phyloP scores from a whole-genome alignment of 345 rosid species.

The Orychophragmus violaceus region DNA sequence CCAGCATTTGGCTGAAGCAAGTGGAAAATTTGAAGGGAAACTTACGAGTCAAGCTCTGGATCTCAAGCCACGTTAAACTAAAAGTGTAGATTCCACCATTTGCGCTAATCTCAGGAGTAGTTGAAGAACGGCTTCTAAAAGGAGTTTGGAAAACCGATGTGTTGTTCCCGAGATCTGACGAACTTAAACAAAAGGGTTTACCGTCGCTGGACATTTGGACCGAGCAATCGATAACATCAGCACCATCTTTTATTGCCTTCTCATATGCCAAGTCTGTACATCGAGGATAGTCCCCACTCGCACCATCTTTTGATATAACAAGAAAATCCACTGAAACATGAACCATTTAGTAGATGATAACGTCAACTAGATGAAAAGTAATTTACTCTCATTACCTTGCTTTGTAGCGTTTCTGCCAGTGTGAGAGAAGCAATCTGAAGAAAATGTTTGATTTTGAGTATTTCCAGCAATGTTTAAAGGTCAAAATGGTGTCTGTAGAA shows the following conservation, averaged over 20 bases:
- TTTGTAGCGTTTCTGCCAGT: constrained; percentile 36
- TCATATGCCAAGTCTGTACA: constrained; percentile 65
- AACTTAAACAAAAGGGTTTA: constrained; percentile 47
- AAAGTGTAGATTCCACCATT: constrained; percentile 48
- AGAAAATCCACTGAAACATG: constrained; percentile 33
- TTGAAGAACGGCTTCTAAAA: constrained; percentile 20
- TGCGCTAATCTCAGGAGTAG: constrained; percentile 30
- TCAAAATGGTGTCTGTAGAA: background rate
- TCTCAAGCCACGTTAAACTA: constrained; percentile 51
- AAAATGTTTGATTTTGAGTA: background rate
- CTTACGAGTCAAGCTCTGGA: constrained; percentile 52
- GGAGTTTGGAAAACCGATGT: constrained; percentile 30
- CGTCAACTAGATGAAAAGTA: no score
- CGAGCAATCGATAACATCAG: no score
- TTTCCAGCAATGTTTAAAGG: background rate
- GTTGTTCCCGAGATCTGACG: constrained; percentile 41
- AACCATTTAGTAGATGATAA: background rate
- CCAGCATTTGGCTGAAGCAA: background rate
- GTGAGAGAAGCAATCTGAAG: constrained; percentile 63
- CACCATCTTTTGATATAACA: constrained; percentile 64
- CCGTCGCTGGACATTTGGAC: constrained; percentile 74
- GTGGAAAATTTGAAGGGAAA: background rate
- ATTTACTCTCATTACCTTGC: constrained; percentile 36
- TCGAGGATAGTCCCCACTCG: constrained; percentile 79
- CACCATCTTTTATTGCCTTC: constrained; percentile 54